These are phyloP conservation scores for Colletotrichum tofieldiae DNA, from an alignment of 2,329 filamentous ascomycete species.

Conservation along the genomic window DNA sequence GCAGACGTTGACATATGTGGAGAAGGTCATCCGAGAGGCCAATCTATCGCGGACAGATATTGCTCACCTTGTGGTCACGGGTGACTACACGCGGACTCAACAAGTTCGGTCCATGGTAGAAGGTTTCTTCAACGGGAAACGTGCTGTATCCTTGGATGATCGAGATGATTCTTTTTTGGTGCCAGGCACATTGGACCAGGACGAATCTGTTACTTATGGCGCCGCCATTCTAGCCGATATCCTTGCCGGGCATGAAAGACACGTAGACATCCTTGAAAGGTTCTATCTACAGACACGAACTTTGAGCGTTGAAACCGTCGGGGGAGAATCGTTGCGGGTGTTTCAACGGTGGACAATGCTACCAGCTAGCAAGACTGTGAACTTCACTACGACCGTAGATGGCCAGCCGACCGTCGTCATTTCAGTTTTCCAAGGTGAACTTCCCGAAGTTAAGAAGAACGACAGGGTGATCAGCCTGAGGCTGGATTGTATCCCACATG, in stretches of 20 bases:
- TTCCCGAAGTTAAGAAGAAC: not conserved
- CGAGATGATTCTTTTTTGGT: not conserved
- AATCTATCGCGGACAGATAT: not conserved
- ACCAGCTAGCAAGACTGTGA: not conserved
- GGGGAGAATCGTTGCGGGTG: not conserved
- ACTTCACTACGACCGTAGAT: slow-evolving; percentile 1
- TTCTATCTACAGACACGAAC: not conserved
- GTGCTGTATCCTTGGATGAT: not conserved
- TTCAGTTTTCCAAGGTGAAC: slow-evolving; percentile 13
- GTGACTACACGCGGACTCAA: not conserved
- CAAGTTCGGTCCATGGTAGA: not conserved
- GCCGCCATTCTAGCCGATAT: not conserved
- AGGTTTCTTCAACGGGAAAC: not conserved
- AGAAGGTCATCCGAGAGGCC: not conserved
- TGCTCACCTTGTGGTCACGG: not conserved
- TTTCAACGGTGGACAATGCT: not conserved
- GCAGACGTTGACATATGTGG: not conserved
- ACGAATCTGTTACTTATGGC: slow-evolving; percentile 2
- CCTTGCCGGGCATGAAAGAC: not conserved
- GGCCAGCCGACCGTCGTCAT: not conserved
- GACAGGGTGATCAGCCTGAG: not conserved
- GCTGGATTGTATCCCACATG: slow-evolving; percentile 2
- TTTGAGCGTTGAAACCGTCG: not conserved
- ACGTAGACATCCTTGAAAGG: not conserved
- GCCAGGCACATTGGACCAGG: not conserved